Evolutionary conservation across 108 stramenopile genomes (phyloP).

Genomic region (Epithemia pelagica): DNA sequence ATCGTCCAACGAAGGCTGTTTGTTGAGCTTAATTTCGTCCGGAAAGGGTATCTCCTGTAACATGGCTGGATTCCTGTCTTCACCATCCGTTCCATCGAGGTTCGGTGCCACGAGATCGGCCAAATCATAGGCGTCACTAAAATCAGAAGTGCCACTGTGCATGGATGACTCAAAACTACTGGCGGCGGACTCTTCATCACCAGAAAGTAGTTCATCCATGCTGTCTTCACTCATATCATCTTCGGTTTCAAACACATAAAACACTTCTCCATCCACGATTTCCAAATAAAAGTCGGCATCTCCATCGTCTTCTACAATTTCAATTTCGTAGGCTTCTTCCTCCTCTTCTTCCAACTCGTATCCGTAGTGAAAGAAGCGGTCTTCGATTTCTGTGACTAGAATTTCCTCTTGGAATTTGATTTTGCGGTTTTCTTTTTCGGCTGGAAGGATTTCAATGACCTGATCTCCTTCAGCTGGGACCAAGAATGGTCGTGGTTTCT

Average conservation of each 20-base stretch:
- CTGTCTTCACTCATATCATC: slow-evolving; percentile 10
- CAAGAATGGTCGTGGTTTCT: slow-evolving; percentile 5
- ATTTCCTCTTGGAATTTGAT: slow-evolving; percentile 10
- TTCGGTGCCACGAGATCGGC: not conserved
- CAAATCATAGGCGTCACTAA: not conserved
- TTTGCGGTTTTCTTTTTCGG: slow-evolving; percentile 14
- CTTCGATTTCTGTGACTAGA: slow-evolving; percentile 3
- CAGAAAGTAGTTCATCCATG: not conserved
- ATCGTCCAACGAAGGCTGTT: not conserved
- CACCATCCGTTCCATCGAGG: not conserved
- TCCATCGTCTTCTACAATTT: slow-evolving; percentile 14
- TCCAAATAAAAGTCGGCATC: slow-evolving; percentile 19
- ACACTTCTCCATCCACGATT: slow-evolving; percentile 17
- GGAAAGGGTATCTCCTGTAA: not conserved
- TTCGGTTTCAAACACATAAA: slow-evolving; percentile 18
- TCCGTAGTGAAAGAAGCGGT: not conserved
- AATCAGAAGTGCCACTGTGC: not conserved
- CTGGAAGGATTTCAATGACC: slow-evolving; percentile 14
- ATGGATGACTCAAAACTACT: not conserved
- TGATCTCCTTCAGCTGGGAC: slow-evolving; percentile 2
- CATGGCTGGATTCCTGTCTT: not conserved
- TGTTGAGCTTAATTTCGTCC: not conserved
- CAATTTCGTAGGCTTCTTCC: slow-evolving; percentile 13
- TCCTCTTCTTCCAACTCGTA: slow-evolving; percentile 6
- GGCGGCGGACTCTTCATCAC: not conserved